A percentile compares a stretch with the other conserved stretches of the same genome.
These are phyloP conservation scores for Telopea speciosissima DNA, from an alignment of 177 flowering plant species.

Conservation along the genomic window DNA sequence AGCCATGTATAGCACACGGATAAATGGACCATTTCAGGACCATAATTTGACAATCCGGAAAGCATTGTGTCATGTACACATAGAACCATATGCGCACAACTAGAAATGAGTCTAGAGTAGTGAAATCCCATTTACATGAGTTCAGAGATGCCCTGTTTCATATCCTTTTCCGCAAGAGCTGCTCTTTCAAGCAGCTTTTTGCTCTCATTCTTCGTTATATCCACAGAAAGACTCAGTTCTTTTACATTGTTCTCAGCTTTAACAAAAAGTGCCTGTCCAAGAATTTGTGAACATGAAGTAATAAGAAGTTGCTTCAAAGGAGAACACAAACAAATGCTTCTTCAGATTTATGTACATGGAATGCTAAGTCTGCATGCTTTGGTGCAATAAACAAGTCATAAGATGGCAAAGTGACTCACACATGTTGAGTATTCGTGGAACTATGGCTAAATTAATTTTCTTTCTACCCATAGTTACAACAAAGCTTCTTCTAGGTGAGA, in stretches of 20 bases:
- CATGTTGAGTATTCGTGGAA: neutral
- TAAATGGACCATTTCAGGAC: neutral
- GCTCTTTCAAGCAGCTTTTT: slow-evolving; percentile 77
- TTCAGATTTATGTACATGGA: neutral
- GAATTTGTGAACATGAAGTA: slow-evolving; percentile 2
- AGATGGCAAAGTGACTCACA: neutral
- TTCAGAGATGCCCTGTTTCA: slow-evolving; percentile 56
- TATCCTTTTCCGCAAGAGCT: slow-evolving; percentile 76
- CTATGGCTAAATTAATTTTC: neutral
- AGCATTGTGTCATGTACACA: neutral
- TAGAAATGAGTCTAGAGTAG: neutral
- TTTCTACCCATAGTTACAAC: neutral
- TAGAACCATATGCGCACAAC: neutral
- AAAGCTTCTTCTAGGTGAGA: slow-evolving; percentile 1
- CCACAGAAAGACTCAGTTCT: slow-evolving; percentile 64
- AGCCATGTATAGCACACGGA: neutral
- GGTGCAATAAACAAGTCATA: neutral
- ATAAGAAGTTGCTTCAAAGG: neutral
- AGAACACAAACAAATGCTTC: neutral
- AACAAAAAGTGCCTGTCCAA: slow-evolving; percentile 63
- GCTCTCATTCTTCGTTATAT: slow-evolving; percentile 79
- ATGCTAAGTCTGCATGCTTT: neutral
- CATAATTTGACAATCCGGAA: neutral
- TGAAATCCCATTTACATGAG: slow-evolving; percentile 42
- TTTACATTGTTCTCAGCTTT: slow-evolving; percentile 71